Conservation (phyloP, 352 stramenopile species). For the Nothophytophthora sp. region DNA sequence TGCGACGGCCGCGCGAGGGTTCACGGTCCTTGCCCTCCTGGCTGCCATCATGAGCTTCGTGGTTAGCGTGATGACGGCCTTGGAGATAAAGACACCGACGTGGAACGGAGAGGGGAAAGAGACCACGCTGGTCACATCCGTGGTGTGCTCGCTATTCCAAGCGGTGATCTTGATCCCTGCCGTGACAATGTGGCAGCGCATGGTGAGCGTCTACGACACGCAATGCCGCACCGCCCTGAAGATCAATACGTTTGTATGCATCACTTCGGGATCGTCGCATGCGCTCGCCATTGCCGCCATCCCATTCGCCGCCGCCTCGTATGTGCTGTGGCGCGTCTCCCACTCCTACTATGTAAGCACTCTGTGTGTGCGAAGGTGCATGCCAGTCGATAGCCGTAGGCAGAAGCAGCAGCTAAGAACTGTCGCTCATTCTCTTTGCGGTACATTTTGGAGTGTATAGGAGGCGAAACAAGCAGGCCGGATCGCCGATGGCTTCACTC, state of each 20-base stretch:
- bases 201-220: conserved; percentile 51
- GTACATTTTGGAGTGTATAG: conserved; percentile 19
- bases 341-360: conserved; percentile 57
- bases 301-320: conserved; percentile 45
- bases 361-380: too few species aligned
- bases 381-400: too few species aligned
- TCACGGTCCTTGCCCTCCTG: conserved; percentile 57
- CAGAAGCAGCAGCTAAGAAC: too few species aligned
- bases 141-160: conserved; percentile 59
- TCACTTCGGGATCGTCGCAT: conserved; percentile 40
- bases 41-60: conserved; percentile 57
- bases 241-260: conserved; percentile 62
- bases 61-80: conserved; percentile 48
- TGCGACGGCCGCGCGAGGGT: conserved; percentile 40
- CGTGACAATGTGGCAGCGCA: conserved; percentile 59
- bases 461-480: conserved; percentile 33
- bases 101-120: conserved; percentile 72
- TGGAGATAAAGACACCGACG: conserved; percentile 65
- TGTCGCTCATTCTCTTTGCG: background rate
- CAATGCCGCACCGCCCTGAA: conserved; percentile 40
- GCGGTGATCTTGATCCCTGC: conserved; percentile 39
- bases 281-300: conserved; percentile 42
- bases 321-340: conserved; percentile 57
- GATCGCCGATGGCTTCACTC: conserved; percentile 71
- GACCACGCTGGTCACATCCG: conserved; percentile 50